Conservation (phyloP, 2,329 filamentous ascomycete species). For the Trichophaea hybrida region DNA sequence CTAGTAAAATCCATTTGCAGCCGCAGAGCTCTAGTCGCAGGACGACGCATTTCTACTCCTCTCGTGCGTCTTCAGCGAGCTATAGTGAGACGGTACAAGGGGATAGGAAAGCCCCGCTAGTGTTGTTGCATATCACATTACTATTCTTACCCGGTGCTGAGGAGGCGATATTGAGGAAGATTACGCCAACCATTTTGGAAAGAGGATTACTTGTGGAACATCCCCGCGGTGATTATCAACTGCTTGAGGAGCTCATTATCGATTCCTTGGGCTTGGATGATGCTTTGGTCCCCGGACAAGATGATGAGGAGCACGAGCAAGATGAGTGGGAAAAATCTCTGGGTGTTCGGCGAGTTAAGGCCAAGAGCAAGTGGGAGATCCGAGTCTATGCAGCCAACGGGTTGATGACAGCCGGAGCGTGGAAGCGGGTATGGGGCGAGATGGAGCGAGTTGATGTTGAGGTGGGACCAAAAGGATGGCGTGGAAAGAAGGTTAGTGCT, state of each 20-base stretch:
- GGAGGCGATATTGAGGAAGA: conserved; percentile 53
- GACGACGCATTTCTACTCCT: conserved; percentile 9
- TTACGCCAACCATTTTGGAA: conserved; percentile 58
- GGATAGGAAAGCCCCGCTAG: conserved; percentile 42
- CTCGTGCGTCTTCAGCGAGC: conserved; percentile 17
- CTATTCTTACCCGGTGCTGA: conserved; percentile 49
- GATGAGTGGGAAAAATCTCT: conserved; percentile 35
- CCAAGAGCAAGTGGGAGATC: conserved; percentile 52
- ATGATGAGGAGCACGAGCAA: conserved; percentile 32
- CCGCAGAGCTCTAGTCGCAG: background rate
- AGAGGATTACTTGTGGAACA: conserved; percentile 63
- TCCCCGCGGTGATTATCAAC: conserved; percentile 64
- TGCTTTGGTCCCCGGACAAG: conserved; percentile 28
- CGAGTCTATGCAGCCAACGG: conserved; percentile 93
- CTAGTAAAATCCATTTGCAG: background rate
- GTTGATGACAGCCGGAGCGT: conserved; percentile 78
- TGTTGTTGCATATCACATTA: conserved; percentile 63
- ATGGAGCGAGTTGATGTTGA: conserved; percentile 99
- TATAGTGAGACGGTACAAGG: conserved; percentile 12
- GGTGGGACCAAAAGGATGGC: conserved; percentile 48
- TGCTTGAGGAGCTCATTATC: conserved; percentile 61
- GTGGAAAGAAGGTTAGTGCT: conserved; percentile 29
- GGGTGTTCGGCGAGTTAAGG: conserved; percentile 22
- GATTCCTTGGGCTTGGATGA: conserved; percentile 53
- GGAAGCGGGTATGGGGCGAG: conserved; percentile 87